phyloP scores from a whole-genome alignment of 1,284 basidiomycete species.

The Trametes pubescens region DNA sequence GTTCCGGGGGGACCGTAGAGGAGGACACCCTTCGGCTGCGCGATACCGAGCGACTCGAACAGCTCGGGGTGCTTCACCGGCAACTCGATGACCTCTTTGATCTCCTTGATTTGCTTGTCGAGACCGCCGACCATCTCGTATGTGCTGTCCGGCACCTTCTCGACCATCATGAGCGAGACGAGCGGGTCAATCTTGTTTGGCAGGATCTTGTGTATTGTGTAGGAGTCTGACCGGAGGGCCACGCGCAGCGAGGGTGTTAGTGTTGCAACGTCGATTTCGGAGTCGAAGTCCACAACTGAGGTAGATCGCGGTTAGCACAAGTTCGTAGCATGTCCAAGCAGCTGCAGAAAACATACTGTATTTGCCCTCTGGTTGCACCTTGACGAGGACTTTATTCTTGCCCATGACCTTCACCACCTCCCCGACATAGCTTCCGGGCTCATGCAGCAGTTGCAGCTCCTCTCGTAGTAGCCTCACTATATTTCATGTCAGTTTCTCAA shows the following conservation, averaged over 20 bases:
- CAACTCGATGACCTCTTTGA: slow-evolving; percentile 98
- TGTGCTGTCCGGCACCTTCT: slow-evolving; percentile 98
- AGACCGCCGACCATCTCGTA: slow-evolving; percentile 99
- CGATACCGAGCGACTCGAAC: slow-evolving; percentile 96
- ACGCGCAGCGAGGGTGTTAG: slow-evolving; percentile 92
- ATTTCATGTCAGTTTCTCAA: not conserved
- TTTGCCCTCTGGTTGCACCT: slow-evolving; percentile 99
- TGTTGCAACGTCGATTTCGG: slow-evolving; percentile 84
- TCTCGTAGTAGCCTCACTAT: slow-evolving; percentile 88
- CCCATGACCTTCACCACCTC: slow-evolving; percentile 99
- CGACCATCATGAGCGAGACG: slow-evolving; percentile 99
- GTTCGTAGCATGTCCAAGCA: too few species aligned
- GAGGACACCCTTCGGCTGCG: slow-evolving; percentile 96
- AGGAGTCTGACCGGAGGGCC: slow-evolving; percentile 95
- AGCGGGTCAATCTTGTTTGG: slow-evolving; percentile 97
- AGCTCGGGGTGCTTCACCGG: slow-evolving; percentile 99
- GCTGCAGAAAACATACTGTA: slow-evolving; percentile 71
- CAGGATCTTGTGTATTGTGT: slow-evolving; percentile 93
- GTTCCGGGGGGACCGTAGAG: slow-evolving; percentile 98
- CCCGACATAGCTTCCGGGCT: slow-evolving; percentile 97
- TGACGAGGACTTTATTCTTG: slow-evolving; percentile 98
- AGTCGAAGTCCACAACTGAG: slow-evolving; percentile 92
- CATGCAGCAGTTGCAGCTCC: slow-evolving; percentile 94
- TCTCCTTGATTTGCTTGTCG: slow-evolving; percentile 99
- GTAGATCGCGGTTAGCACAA: not conserved